Percentiles rank a stretch among this genome's conserved stretches.
phyloP scores from a whole-genome alignment of 371 early-diverging fungal species.

The Batkoa obscura region DNA sequence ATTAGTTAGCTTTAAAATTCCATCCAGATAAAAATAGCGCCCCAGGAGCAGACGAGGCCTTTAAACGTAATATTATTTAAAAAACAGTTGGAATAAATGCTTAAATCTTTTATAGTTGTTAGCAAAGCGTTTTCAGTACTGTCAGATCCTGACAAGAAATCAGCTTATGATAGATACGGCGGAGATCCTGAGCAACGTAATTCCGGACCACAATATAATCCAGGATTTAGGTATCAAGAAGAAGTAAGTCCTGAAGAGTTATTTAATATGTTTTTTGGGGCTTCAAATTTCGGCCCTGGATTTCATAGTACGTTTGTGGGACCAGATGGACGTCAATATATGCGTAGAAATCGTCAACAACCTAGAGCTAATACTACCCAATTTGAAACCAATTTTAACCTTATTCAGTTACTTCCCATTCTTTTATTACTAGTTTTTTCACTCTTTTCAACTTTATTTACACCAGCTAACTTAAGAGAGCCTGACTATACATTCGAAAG shows the following conservation, averaged over 20 bases:
- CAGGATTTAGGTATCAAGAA: slow-evolving; percentile 21
- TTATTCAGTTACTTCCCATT: slow-evolving; percentile 29
- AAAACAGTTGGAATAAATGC: slow-evolving; percentile 4
- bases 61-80: slow-evolving; percentile 45
- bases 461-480: slow-evolving; percentile 6
- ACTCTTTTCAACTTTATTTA: slow-evolving; percentile 23
- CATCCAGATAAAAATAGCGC: slow-evolving; percentile 97
- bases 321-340: slow-evolving; percentile 8
- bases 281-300: slow-evolving; percentile 15
- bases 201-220: slow-evolving; percentile 6
- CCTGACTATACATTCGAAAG: not conserved
- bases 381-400: slow-evolving; percentile 11
- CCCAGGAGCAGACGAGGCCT: slow-evolving; percentile 93
- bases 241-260: slow-evolving; percentile 88
- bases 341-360: slow-evolving; percentile 3
- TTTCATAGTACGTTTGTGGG: slow-evolving; percentile 13
- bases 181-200: slow-evolving; percentile 32
- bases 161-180: slow-evolving; percentile 71
- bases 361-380: slow-evolving; percentile 8
- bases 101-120: slow-evolving; percentile 29
- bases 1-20: slow-evolving; percentile 78
- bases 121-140: slow-evolving; percentile 78
- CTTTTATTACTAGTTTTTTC: slow-evolving; percentile 25
- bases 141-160: slow-evolving; percentile 67
- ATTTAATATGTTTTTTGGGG: slow-evolving; percentile 92